Conservation (phyloP, 2,329 filamentous ascomycete species). For the Microcyclospora pomicola region DNA sequence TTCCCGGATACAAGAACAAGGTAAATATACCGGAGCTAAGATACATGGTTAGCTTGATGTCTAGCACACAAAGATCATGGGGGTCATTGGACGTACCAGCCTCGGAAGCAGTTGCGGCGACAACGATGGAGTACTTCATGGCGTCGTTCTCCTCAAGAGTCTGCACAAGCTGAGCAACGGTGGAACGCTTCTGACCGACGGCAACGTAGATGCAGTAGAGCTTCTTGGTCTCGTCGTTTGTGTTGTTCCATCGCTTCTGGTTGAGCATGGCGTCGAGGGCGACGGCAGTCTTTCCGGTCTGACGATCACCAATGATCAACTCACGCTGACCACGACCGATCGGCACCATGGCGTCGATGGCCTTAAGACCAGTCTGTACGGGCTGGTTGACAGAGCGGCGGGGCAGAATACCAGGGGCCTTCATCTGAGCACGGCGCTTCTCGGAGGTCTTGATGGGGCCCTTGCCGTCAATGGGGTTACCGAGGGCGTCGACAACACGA, state of each 20-base stretch:
- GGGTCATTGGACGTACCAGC: constrained; percentile 41
- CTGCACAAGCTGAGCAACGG: constrained; percentile 98
- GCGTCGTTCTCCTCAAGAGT: constrained; percentile 99
- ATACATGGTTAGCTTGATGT: too few relatives aligned
- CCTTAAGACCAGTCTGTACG: constrained; percentile 98
- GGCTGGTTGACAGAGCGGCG: constrained; percentile 96
- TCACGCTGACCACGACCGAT: constrained; percentile 99
- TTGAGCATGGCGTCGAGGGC: constrained; percentile 96
- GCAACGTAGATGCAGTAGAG: constrained; percentile 99
- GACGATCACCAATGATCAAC: constrained; percentile 99
- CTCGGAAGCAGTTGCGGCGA: constrained; percentile 94
- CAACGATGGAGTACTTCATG: constrained; percentile 93
- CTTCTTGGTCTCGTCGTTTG: constrained; percentile 86
- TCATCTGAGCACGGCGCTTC: constrained; percentile 93
- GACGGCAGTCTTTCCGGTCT: constrained; percentile 99
- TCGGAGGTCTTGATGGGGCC: constrained; percentile 84
- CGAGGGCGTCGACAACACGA: constrained; percentile 95
- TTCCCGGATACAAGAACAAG: too few relatives aligned
- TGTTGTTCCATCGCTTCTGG: constrained; percentile 95
- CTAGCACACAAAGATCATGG: too few relatives aligned
- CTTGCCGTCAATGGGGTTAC: constrained; percentile 99
- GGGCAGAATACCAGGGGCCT: constrained; percentile 96
- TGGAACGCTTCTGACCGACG: constrained; percentile 98
- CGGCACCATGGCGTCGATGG: constrained; percentile 97
- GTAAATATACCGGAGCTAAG: too few relatives aligned